phyloP scores from a whole-genome alignment of 208 protist species.

The Trypanosoma vivax region DNA sequence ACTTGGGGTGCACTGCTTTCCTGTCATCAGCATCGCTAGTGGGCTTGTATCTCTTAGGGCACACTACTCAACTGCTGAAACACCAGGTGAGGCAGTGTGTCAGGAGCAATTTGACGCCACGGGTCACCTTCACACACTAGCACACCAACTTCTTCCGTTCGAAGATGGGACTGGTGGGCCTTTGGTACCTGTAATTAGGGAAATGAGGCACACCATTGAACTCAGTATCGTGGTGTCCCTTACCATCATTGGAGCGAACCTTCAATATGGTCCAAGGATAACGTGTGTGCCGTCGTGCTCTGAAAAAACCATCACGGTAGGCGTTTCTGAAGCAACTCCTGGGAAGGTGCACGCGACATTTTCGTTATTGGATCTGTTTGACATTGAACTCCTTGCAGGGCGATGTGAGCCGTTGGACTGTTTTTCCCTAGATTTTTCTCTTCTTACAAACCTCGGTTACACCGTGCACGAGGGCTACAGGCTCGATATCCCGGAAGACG shows the following conservation, averaged over 20 bases:
- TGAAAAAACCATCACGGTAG: constrained; percentile 1
- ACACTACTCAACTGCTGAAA: constrained; percentile 11
- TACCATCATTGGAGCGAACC: constrained; percentile 24
- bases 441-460: constrained; percentile 17
- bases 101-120: constrained; percentile 18
- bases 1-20: constrained; percentile 20
- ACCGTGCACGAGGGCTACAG: constrained; percentile 1
- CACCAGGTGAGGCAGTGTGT: constrained; percentile 9
- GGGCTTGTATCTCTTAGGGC: constrained; percentile 4
- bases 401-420: not conserved
- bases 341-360: constrained; percentile 11
- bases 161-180: not conserved
- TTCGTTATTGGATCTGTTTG: constrained; percentile 13
- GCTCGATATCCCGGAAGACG: constrained; percentile 14
- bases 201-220: constrained; percentile 19
- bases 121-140: constrained; percentile 18
- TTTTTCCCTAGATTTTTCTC: constrained; percentile 7
- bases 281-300: constrained; percentile 9
- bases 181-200: constrained; percentile 23
- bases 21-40: constrained; percentile 2
- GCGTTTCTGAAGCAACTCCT: constrained; percentile 5
- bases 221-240: constrained; percentile 22
- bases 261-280: constrained; percentile 40
- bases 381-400: constrained; percentile 4
- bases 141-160: constrained; percentile 6